Conservation (phyloP, 2,329 filamentous ascomycete genomes). For the Sclerotinia sclerotiorum region DNA sequence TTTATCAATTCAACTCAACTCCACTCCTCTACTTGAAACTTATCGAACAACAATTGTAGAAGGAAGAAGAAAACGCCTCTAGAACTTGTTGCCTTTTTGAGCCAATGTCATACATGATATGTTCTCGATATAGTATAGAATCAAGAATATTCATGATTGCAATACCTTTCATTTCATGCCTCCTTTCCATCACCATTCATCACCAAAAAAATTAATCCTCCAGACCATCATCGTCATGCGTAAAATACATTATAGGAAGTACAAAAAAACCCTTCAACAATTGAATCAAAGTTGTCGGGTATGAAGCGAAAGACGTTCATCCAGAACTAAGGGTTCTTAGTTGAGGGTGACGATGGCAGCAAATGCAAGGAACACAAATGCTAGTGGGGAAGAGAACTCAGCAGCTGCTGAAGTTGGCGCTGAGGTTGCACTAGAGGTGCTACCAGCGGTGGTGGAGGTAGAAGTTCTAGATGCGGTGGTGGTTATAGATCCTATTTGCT, state of each 20-base stretch:
- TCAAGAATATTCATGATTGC: neutral
- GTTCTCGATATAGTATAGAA: neutral
- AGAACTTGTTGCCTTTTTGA: neutral
- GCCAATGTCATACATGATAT: conserved; percentile 2
- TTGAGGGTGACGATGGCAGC: conserved; percentile 38
- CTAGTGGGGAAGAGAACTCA: conserved; percentile 36
- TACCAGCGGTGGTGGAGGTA: neutral
- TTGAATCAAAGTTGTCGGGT: conserved; percentile 11
- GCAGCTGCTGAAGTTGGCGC: conserved; percentile 29
- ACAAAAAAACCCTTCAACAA: conserved; percentile 16
- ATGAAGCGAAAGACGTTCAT: conserved; percentile 14
- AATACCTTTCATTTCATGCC: neutral
- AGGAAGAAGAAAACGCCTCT: neutral
- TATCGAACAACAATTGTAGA: neutral
- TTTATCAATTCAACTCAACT: neutral
- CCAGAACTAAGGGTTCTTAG: conserved; percentile 27
- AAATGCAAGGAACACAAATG: conserved; percentile 38
- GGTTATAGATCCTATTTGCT: conserved; percentile 1
- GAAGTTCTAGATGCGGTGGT: conserved; percentile 21
- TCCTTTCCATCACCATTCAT: neutral
- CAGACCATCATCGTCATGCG: conserved; percentile 22
- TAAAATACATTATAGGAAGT: conserved; percentile 20
- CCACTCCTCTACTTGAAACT: neutral
- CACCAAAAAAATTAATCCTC: conserved; percentile 8
- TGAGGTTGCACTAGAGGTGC: conserved; percentile 19